Evolutionary conservation across 2,329 filamentous ascomycete species (phyloP), one percentile per base, ranked within the genome.

Genomic region (Epichloe amarillans): DNA sequence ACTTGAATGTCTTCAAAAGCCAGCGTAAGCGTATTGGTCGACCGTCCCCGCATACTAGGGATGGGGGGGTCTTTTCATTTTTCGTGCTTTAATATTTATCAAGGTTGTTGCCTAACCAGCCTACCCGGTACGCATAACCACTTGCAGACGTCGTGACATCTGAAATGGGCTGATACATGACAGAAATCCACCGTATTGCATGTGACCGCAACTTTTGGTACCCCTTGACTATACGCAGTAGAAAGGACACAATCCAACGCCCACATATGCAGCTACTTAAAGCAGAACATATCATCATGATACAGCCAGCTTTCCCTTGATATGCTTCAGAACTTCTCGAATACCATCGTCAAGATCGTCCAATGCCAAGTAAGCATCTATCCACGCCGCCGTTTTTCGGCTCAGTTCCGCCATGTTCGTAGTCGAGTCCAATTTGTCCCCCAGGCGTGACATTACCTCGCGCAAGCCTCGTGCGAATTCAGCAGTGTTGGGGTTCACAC

Each of bases 381-480:
- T 69, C 80, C 80, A 84, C 2, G 61, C 64, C 12, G 62, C 62
- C 2, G 74, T 73, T 64, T 76, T 81, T 53, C 63, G 67, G 15
- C 68, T 65, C 47, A 84, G 61, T 45, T 58, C 66, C 11, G 59
- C 55, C 60, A 66, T 72, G 57, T 80, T 70, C 19, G 69, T 69
- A 2, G 72, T 74, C 12, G 61, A 66, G 33, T 69, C 66, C 50
- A 76, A 52, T 4, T 69, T 69, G 21, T 64, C 71, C 60, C 77
- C 82, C 54, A 96, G 65, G 44, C 75, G 71, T 1, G 74, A 71
- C 49, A 96, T 71, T 7, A 82, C 76, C 52, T 78, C 73, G 47
- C 81, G 78, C 54, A 96, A 69, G 46, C 82, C 84, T 41, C 74
- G 72, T 6, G 89, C 86, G 66, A 95, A 95, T 4, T 82, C 79